phyloP scores from a whole-genome alignment of 2,329 filamentous ascomycete genomes.

The Colletotrichum falcatum region DNA sequence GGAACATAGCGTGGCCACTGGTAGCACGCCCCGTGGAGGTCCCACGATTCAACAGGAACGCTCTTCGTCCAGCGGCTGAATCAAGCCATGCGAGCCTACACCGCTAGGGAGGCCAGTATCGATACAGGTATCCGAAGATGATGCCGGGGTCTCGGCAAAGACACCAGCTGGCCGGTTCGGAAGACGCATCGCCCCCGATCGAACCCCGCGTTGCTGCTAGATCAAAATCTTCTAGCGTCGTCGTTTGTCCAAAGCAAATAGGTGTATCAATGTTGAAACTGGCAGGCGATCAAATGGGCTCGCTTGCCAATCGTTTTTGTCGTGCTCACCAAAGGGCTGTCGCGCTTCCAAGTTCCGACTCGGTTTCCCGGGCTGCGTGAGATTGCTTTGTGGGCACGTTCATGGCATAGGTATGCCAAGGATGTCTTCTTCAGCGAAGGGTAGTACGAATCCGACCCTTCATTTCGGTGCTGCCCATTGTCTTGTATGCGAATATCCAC shows the following conservation, averaged over 20 bases:
- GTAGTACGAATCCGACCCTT: conserved; percentile 30
- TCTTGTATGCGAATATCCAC: conserved; percentile 24
- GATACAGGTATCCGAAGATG: conserved; percentile 24
- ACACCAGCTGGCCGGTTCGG: conserved; percentile 35
- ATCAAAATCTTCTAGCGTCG: conserved; percentile 16
- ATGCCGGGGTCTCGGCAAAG: conserved; percentile 34
- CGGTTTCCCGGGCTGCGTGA: conserved; percentile 5
- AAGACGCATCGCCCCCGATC: conserved; percentile 29
- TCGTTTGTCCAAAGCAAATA: background rate
- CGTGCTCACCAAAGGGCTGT: background rate
- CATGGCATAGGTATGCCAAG: conserved; percentile 25
- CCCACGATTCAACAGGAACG: conserved; percentile 37
- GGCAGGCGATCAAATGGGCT: background rate
- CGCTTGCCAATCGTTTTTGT: background rate
- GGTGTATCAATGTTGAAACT: background rate
- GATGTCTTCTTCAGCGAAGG: conserved; percentile 35
- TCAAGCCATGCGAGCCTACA: conserved; percentile 31
- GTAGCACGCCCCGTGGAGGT: conserved; percentile 32
- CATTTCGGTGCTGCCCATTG: conserved; percentile 18
- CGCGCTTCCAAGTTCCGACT: conserved; percentile 10
- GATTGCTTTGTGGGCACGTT: background rate
- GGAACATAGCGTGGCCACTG: conserved; percentile 24
- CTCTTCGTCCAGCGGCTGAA: conserved; percentile 33
- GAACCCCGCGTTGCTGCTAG: conserved; percentile 22
- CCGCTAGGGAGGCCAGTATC: conserved; percentile 36